Conservation (phyloP, 306 rosid genomes). For the Gastrolobium villosum region DNA sequence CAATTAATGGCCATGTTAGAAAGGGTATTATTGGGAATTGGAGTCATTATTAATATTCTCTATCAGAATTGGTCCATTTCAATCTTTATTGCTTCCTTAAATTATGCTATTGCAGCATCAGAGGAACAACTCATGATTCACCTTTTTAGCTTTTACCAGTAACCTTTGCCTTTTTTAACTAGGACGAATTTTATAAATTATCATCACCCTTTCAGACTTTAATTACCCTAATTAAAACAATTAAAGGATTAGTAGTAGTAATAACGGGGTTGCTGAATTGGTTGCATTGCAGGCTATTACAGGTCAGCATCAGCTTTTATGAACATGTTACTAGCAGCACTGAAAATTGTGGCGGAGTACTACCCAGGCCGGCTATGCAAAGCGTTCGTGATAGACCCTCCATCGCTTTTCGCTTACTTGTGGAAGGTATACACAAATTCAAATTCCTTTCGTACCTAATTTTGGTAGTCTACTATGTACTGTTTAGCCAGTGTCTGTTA, state of each 20-base stretch:
- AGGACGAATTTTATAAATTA: slow-evolving; percentile 33
- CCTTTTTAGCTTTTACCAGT: slow-evolving; percentile 54
- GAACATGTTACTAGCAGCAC: slow-evolving; percentile 72
- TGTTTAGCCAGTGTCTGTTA: slow-evolving; percentile 29
- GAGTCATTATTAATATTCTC: slow-evolving; percentile 45
- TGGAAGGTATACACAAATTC: slow-evolving; percentile 84
- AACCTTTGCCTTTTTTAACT: neutral
- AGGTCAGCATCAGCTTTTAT: slow-evolving; percentile 92
- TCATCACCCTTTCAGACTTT: neutral
- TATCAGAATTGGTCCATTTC: slow-evolving; percentile 60
- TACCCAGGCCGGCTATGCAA: slow-evolving; percentile 79
- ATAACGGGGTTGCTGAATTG: neutral
- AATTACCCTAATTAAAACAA: slow-evolving; percentile 5
- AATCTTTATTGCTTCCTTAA: slow-evolving; percentile 63
- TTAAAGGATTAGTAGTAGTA: neutral
- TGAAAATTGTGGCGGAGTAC: slow-evolving; percentile 81
- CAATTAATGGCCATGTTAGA: slow-evolving; percentile 37
- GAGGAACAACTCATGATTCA: slow-evolving; percentile 54
- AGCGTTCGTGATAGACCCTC: slow-evolving; percentile 94
- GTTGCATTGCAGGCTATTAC: slow-evolving; percentile 89
- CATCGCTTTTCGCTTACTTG: slow-evolving; percentile 81
- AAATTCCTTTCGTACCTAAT: slow-evolving; percentile 37
- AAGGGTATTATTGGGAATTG: slow-evolving; percentile 83
- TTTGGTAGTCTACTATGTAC: slow-evolving; percentile 49
- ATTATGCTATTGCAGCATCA: slow-evolving; percentile 48